Evolutionary conservation across 441 rosid species (phyloP).

Genomic region (Dalechampia spathulata): DNA sequence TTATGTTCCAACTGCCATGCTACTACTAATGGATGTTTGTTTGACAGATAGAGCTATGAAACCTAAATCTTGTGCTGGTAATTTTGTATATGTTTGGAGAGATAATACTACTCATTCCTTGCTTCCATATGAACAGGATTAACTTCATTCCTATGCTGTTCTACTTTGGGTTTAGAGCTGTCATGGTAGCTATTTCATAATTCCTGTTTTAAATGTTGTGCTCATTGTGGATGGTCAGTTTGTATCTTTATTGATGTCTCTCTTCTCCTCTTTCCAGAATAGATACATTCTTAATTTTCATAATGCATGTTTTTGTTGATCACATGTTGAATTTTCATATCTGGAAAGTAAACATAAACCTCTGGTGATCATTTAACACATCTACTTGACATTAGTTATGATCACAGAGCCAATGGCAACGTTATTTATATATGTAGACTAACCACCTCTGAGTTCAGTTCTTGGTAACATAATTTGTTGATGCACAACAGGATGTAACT

Average conservation of each 20-base stretch:
- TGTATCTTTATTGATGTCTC: background rate
- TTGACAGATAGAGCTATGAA: background rate
- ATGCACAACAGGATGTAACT: constrained; percentile 58
- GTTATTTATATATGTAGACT: too few species aligned
- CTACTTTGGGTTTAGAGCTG: background rate
- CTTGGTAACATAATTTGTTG: constrained; percentile 13
- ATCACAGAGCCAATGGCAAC: too few species aligned
- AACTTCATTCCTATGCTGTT: background rate
- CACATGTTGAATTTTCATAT: background rate
- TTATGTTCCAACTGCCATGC: background rate
- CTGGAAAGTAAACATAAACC: background rate
- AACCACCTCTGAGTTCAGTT: too few species aligned
- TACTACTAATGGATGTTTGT: background rate
- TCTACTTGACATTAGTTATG: too few species aligned
- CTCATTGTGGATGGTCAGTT: background rate
- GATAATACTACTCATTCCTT: too few species aligned
- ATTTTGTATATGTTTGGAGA: too few species aligned
- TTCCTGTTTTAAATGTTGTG: background rate
- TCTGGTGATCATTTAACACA: background rate
- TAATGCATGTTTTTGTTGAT: background rate
- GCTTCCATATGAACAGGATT: too few species aligned
- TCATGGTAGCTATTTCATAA: background rate
- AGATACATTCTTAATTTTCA: background rate
- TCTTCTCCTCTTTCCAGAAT: background rate
- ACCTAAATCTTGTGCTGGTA: background rate